A percentile compares a stretch with the other conserved stretches of the same genome.
phyloP scores from a whole-genome alignment of 2,329 filamentous ascomycete species.

The Alternaria sp. region DNA sequence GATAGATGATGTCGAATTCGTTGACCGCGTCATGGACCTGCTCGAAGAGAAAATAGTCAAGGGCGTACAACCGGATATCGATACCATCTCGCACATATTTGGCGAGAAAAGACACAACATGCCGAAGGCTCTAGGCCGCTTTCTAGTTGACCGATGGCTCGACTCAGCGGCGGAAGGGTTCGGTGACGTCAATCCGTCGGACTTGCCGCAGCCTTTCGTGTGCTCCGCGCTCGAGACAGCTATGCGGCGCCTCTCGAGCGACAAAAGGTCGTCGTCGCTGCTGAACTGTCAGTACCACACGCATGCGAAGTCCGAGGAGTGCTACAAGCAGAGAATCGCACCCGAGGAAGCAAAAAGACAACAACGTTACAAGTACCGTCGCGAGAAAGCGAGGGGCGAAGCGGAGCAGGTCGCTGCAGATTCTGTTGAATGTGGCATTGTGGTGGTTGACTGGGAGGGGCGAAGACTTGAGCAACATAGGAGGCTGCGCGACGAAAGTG shows the following conservation, averaged over 20 bases:
- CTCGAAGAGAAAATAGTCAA: conserved; percentile 7
- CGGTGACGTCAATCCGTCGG: background rate
- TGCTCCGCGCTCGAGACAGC: conserved; percentile 6
- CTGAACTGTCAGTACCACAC: conserved; percentile 16
- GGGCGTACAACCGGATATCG: conserved; percentile 1
- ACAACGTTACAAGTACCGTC: background rate
- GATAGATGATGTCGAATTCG: conserved; percentile 15
- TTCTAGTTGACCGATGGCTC: conserved; percentile 22
- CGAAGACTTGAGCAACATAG: background rate
- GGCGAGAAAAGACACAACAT: background rate
- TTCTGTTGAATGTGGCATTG: background rate
- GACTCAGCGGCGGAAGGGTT: background rate
- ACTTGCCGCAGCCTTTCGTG: conserved; percentile 4
- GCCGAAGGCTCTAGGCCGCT: conserved; percentile 7
- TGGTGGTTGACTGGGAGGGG: conserved; percentile 1
- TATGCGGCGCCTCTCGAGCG: background rate
- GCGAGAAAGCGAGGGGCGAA: background rate
- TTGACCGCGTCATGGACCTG: conserved; percentile 20
- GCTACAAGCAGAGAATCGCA: conserved; percentile 7
- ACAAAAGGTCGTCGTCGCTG: background rate
- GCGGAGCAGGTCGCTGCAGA: background rate
- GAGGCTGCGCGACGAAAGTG: background rate
- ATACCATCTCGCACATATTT: conserved; percentile 26
- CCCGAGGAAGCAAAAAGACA: background rate
- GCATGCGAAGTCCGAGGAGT: conserved; percentile 4